A percentile compares a stretch with the other conserved stretches of the same genome.
Conservation (phyloP, 2,329 filamentous ascomycete genomes). For the Claviceps capensis region DNA sequence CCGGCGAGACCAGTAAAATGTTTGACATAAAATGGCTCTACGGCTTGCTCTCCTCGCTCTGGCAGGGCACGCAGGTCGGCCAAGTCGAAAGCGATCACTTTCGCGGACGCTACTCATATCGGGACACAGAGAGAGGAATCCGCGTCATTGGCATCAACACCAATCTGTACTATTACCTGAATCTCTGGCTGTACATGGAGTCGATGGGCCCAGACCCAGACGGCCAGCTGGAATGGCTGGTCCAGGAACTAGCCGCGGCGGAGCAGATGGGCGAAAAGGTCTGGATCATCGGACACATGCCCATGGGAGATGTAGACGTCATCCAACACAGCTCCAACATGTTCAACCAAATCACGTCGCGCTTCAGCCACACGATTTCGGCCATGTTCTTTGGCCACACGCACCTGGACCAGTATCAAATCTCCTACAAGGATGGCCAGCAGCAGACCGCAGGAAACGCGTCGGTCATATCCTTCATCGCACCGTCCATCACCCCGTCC, state of each 20-base stretch:
- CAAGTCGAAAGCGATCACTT: neutral
- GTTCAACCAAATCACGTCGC: slow-evolving; percentile 36
- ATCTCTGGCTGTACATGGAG: slow-evolving; percentile 32
- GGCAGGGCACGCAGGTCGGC: neutral
- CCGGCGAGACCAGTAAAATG: neutral
- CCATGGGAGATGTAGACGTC: slow-evolving; percentile 33
- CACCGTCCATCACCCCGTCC: slow-evolving; percentile 38
- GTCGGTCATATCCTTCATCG: slow-evolving; percentile 36
- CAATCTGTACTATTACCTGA: slow-evolving; percentile 41
- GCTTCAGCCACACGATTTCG: slow-evolving; percentile 38
- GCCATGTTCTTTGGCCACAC: slow-evolving; percentile 44
- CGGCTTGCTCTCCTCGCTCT: neutral
- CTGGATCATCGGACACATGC: slow-evolving; percentile 44
- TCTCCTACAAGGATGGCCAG: slow-evolving; percentile 36
- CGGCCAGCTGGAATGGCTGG: neutral
- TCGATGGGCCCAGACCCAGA: neutral
- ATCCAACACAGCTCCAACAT: slow-evolving; percentile 38
- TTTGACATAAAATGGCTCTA: neutral
- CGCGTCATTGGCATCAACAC: slow-evolving; percentile 45
- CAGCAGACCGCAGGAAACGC: slow-evolving; percentile 28
- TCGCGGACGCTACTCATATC: neutral
- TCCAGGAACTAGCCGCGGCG: slow-evolving; percentile 27
- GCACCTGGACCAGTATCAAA: slow-evolving; percentile 40
- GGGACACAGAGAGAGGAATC: slow-evolving; percentile 13
- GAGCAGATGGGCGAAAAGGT: slow-evolving; percentile 36